A percentile compares a stretch with the other conserved stretches of the same genome.
These are phyloP conservation scores for Eragrostis tef DNA, from an alignment of 202 grass and related monocot genomes.

Conservation along the genomic window DNA sequence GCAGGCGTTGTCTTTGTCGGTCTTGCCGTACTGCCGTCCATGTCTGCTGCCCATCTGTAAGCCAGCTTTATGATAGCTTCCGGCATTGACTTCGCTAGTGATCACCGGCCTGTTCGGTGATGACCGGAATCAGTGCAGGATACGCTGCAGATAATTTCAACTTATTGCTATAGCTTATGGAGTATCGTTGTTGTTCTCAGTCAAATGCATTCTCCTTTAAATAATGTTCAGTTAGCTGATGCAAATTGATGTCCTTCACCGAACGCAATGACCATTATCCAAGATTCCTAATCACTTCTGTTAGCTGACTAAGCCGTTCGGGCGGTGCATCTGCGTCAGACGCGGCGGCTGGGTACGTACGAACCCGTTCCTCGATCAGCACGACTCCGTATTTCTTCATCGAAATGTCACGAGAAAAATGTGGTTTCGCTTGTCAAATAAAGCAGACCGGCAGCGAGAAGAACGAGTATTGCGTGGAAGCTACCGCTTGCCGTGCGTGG, in stretches of 20 bases:
- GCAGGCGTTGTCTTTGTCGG: constrained; percentile 30
- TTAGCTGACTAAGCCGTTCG: no score
- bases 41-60: neutral
- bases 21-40: constrained; percentile 5
- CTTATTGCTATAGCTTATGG: neutral
- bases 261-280: no score
- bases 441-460: neutral
- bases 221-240: neutral
- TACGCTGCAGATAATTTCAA: neutral
- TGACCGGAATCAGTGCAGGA: neutral
- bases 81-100: constrained; percentile 27
- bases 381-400: neutral
- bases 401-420: constrained; percentile 28
- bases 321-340: neutral
- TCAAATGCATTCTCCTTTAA: neutral
- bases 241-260: neutral
- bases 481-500: constrained; percentile 5
- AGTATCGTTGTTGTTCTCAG: neutral
- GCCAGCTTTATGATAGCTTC: neutral
- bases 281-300: no score
- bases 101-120: neutral
- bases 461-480: constrained; percentile 36
- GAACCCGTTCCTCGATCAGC: neutral
- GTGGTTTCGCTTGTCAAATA: neutral
- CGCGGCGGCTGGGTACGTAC: no score